Evolutionary conservation across 2,329 filamentous ascomycete genomes (phyloP).

Genomic region (Botrytis fragariae): DNA sequence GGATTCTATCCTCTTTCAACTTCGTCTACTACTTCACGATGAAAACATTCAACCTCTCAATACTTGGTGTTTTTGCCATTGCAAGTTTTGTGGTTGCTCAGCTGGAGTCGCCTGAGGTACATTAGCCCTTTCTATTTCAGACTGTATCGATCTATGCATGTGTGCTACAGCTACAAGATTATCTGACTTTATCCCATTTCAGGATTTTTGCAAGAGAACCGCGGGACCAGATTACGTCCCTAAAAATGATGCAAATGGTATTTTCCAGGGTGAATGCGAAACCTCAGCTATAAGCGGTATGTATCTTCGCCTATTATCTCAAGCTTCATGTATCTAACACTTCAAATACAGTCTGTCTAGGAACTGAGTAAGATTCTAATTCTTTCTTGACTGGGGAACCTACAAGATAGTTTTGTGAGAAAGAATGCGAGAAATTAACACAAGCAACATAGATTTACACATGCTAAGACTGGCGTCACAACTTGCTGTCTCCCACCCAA

Average conservation of each 20-base stretch:
- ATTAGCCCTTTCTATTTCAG: not conserved
- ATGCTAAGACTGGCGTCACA: not conserved
- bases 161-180: not conserved
- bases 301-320: not conserved
- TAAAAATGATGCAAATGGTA: not conserved
- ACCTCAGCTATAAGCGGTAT: not conserved
- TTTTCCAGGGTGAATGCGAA: conserved; percentile 4
- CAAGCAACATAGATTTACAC: not conserved
- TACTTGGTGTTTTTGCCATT: conserved; percentile 12
- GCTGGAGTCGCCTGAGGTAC: not conserved
- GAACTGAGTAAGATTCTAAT: conserved; percentile 1
- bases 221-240: conserved; percentile 6
- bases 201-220: conserved; percentile 17
- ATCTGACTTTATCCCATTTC: not conserved
- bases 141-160: not conserved
- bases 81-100: conserved; percentile 10
- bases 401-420: not conserved
- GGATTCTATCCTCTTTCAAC: not conserved
- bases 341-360: conserved; percentile 1
- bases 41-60: conserved; percentile 8
- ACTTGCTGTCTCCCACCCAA: not conserved
- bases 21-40: not conserved
- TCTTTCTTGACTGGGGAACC: not conserved
- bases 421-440: not conserved
- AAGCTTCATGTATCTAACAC: not conserved